Conservation (phyloP, 768 basidiomycete genomes). For the Lentinula detonsa region DNA sequence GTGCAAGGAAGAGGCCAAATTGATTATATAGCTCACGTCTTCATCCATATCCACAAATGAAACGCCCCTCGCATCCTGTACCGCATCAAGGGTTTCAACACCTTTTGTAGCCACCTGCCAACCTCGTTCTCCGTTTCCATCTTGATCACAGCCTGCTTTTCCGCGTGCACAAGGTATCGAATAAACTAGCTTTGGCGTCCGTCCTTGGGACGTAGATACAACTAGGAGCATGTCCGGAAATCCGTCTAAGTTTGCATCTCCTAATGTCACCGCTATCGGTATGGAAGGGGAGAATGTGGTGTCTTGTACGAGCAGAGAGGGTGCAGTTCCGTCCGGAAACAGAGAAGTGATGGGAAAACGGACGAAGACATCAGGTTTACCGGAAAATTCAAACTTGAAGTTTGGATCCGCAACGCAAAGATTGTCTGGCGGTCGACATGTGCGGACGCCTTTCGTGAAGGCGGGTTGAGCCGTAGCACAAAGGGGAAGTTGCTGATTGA, state of each 20-base stretch:
- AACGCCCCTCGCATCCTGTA: constrained; percentile 75
- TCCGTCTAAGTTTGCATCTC: constrained; percentile 91
- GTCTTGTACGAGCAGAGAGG: constrained; percentile 67
- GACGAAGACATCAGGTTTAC: constrained; percentile 54
- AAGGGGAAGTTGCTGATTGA: constrained; percentile 84
- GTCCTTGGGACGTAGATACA: constrained; percentile 35
- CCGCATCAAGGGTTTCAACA: constrained; percentile 50
- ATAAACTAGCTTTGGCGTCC: constrained; percentile 54
- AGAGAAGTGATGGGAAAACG: constrained; percentile 60
- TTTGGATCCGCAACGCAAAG: constrained; percentile 77
- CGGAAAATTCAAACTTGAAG: constrained; percentile 72
- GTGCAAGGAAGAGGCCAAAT: background rate
- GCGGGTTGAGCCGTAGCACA: constrained; percentile 57
- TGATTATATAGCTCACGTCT: constrained; percentile 55
- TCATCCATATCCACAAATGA: constrained; percentile 92
- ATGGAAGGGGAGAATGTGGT: constrained; percentile 57
- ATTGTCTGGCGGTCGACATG: constrained; percentile 73
- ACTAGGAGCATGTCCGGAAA: constrained; percentile 83
- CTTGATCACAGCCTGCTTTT: constrained; percentile 49
- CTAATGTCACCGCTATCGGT: constrained; percentile 75
- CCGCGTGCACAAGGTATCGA: constrained; percentile 55
- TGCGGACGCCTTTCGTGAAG: constrained; percentile 40
- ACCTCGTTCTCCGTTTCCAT: constrained; percentile 53
- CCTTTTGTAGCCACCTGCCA: constrained; percentile 55
- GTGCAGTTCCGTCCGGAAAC: constrained; percentile 34